Conservation (phyloP, 495 filamentous ascomycete species). For the Tuber magnatum region DNA sequence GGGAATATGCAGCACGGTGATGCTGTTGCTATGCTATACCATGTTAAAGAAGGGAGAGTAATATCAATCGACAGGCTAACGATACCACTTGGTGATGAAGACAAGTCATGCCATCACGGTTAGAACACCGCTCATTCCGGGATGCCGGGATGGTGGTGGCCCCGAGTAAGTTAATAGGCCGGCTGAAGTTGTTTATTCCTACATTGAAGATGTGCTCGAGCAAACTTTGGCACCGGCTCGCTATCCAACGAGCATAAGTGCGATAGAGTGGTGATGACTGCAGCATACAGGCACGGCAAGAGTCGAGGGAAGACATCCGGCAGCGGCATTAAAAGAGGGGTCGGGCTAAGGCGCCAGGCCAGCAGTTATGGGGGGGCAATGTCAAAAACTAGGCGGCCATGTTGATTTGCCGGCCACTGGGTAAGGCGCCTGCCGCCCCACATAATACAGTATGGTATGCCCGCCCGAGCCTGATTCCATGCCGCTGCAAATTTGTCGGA, state of each 20-base stretch:
- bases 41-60: background rate
- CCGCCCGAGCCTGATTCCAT: background rate
- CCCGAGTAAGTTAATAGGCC: background rate
- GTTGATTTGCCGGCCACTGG: background rate
- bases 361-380: background rate
- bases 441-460: background rate
- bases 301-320: background rate
- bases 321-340: background rate
- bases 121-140: background rate
- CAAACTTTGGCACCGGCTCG: background rate
- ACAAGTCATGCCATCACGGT: background rate
- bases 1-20: background rate
- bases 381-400: background rate
- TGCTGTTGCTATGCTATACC: background rate
- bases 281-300: background rate
- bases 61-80: background rate
- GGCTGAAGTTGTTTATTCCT: background rate
- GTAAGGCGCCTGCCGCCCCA: background rate
- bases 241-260: background rate
- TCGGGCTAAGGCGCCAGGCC: background rate
- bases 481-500: background rate
- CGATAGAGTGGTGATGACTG: background rate
- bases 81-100: background rate
- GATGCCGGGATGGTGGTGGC: background rate
- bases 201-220: background rate